phyloP scores from a whole-genome alignment of 768 basidiomycete genomes.

The Chlorophyllum brunneum region DNA sequence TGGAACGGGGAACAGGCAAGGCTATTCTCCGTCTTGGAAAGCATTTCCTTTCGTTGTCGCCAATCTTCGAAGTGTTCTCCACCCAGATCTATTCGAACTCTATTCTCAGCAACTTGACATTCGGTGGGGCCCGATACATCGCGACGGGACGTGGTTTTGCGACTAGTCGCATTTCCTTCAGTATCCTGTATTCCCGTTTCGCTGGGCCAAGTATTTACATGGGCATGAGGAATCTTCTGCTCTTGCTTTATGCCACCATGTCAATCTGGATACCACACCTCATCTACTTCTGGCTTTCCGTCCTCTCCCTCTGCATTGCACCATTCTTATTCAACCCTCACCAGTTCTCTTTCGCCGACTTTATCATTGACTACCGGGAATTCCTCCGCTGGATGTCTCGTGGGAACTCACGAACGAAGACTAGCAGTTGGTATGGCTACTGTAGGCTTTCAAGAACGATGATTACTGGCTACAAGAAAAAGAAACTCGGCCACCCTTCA shows the following conservation, averaged over 20 bases:
- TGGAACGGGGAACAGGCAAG: constrained; percentile 93
- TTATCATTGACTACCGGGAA: constrained; percentile 98
- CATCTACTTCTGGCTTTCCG: constrained; percentile 99
- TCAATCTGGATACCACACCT: constrained; percentile 91
- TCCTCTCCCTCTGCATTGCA: constrained; percentile 90
- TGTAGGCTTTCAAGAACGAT: constrained; percentile 95
- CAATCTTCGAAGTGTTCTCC: constrained; percentile 97
- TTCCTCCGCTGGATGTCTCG: constrained; percentile 99
- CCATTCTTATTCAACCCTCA: constrained; percentile 99
- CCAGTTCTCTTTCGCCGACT: constrained; percentile 96
- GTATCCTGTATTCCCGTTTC: constrained; percentile 96
- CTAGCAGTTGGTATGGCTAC: constrained; percentile 99
- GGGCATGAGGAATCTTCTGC: constrained; percentile 89
- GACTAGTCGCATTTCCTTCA: constrained; percentile 93
- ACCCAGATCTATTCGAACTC: constrained; percentile 98
- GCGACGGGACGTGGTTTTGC: constrained; percentile 99
- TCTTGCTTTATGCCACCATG: constrained; percentile 89
- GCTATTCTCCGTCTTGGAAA: constrained; percentile 92
- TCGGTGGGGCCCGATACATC: constrained; percentile 98
- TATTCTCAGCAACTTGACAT: constrained; percentile 93
- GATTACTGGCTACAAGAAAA: constrained; percentile 99
- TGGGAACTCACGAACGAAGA: constrained; percentile 93
- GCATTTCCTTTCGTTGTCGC: constrained; percentile 95
- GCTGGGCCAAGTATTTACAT: constrained; percentile 99
- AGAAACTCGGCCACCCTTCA: constrained; percentile 94